Conservation (phyloP, 1,139 yeast species). For the Zygosaccharomyces pseudobailii region DNA sequence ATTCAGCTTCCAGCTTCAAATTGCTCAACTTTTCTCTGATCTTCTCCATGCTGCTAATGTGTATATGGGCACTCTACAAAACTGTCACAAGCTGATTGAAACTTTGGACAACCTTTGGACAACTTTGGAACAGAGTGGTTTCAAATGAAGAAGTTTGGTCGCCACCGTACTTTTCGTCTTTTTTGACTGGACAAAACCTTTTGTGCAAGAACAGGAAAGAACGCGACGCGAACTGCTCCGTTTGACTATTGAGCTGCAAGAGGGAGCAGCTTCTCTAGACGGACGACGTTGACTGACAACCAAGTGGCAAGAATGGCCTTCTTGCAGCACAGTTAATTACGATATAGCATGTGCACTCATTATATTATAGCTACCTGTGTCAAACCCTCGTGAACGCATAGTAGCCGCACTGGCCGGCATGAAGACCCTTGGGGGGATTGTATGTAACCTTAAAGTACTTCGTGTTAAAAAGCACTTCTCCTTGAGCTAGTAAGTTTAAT, state of each 20-base stretch:
- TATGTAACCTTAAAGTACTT: no score
- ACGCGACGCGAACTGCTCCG: constrained; percentile 4
- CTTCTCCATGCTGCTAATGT: constrained; percentile 26
- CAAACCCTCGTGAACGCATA: no score
- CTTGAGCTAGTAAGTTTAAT: no score
- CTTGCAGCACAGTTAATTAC: no score
- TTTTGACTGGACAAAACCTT: constrained; percentile 1
- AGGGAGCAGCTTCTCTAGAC: background rate
- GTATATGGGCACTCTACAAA: background rate
- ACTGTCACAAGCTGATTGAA: background rate
- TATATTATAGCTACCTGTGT: no score
- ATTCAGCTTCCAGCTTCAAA: constrained; percentile 91
- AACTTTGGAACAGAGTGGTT: background rate
- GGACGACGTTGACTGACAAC: no score
- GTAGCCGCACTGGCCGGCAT: no score
- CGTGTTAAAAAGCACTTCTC: no score
- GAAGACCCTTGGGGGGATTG: no score
- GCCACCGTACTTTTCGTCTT: constrained; percentile 3
- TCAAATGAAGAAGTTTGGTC: background rate
- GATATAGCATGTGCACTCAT: no score
- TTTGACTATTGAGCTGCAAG: background rate
- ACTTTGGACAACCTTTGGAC: background rate
- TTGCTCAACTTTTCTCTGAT: constrained; percentile 63
- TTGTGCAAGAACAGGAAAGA: constrained; percentile 5
- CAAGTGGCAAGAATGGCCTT: no score